A percentile compares a stretch with the other conserved stretches of the same genome.
phyloP scores from a whole-genome alignment of 805 yeast species.

The Monosporozyma aerobia region DNA sequence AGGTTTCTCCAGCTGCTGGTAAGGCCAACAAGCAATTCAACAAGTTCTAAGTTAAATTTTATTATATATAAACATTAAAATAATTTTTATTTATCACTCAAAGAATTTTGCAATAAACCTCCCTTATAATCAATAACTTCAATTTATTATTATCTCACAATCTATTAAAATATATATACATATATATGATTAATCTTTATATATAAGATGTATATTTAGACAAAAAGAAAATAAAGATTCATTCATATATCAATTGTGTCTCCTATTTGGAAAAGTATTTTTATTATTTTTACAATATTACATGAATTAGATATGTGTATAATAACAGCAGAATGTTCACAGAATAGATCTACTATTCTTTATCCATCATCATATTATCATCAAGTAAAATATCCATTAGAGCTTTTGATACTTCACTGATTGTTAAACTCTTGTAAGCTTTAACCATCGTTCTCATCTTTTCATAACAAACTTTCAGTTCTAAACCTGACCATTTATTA shows the following conservation, averaged over 20 bases:
- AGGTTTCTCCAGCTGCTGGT: slow-evolving; percentile 83
- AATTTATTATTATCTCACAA: not conserved
- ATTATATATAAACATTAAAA: not conserved
- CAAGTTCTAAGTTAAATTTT: slow-evolving; percentile 66
- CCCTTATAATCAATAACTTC: not conserved
- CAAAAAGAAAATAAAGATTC: not conserved
- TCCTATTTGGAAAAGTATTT: not conserved
- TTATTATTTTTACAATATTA: not conserved
- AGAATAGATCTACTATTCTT: not conserved
- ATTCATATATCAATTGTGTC: not conserved
- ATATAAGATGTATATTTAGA: slow-evolving; percentile 7
- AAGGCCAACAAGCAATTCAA: slow-evolving; percentile 88
- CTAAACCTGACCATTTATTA: slow-evolving; percentile 47
- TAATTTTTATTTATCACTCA: not conserved
- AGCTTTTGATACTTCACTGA: slow-evolving; percentile 30
- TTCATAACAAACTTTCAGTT: slow-evolving; percentile 53
- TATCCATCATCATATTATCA: not conserved
- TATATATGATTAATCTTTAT: slow-evolving; percentile 3
- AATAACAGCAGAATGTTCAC: not conserved
- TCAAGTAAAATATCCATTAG: slow-evolving; percentile 11
- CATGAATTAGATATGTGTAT: not conserved
- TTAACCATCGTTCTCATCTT: slow-evolving; percentile 45
- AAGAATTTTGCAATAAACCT: not conserved
- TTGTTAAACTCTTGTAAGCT: slow-evolving; percentile 36
- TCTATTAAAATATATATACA: not conserved